Evolutionary conservation across 352 stramenopile species (phyloP).

Genomic region (Globisporangium orthogonon): DNA sequence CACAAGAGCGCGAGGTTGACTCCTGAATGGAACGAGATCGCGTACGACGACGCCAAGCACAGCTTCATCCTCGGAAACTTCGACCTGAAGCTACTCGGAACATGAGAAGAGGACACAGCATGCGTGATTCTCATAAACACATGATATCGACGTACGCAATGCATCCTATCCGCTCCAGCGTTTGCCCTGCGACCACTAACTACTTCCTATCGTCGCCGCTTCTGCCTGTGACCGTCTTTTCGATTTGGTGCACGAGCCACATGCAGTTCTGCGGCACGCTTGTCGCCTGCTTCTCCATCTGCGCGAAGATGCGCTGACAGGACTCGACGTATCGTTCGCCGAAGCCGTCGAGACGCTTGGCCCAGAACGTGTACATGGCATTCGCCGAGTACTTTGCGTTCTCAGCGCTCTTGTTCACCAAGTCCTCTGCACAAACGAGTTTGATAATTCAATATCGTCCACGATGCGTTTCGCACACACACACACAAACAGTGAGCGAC

Average conservation of each 20-base stretch:
- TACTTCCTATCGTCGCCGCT: conserved; percentile 17
- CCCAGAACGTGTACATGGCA: conserved; percentile 73
- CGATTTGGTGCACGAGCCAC: conserved; percentile 44
- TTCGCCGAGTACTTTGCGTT: conserved; percentile 41
- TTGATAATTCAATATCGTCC: too few species aligned
- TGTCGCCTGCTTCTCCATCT: conserved; percentile 59
- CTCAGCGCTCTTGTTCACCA: conserved; percentile 37
- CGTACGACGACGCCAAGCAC: conserved; percentile 20
- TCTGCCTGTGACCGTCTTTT: conserved; percentile 26
- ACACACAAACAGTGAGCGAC: neutral
- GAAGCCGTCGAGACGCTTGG: conserved; percentile 53
- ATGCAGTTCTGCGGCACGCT: conserved; percentile 36
- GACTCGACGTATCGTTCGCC: conserved; percentile 65
- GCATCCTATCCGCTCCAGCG: neutral
- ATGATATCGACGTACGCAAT: neutral
- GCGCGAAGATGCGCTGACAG: conserved; percentile 40
- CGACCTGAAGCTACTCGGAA: conserved; percentile 12
- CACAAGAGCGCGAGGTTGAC: conserved; percentile 4
- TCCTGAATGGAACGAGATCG: conserved; percentile 32
- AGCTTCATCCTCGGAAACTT: conserved; percentile 49
- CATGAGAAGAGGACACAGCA: neutral
- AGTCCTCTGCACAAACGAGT: conserved; percentile 16
- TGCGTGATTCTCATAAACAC: too few species aligned
- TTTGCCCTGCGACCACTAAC: neutral
- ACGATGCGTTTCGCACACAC: neutral